These are phyloP conservation scores for Lentinula sp. DNA, from an alignment of 768 basidiomycete genomes.

Conservation along the genomic window DNA sequence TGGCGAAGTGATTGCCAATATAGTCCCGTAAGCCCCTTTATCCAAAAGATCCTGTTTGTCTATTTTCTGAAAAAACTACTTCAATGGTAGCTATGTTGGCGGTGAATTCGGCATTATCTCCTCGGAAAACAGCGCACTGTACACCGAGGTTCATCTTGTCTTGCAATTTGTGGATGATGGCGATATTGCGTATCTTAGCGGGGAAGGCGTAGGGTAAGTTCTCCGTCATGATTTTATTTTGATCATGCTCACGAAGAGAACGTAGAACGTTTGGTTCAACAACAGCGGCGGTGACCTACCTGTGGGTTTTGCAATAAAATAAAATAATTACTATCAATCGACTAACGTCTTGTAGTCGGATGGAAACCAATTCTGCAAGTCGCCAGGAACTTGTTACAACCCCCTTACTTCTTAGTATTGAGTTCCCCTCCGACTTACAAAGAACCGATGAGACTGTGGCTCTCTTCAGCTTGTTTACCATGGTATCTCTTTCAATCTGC, in stretches of 20 bases:
- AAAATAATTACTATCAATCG: background rate
- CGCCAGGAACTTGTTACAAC: background rate
- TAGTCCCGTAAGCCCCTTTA: background rate
- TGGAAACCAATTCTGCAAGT: background rate
- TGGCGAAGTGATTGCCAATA: background rate
- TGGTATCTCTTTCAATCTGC: background rate
- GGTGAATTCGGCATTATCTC: constrained; percentile 1
- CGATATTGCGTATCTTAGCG: background rate
- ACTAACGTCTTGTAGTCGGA: background rate
- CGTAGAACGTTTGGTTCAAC: background rate
- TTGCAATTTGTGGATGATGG: background rate
- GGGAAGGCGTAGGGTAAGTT: background rate
- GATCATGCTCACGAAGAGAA: background rate
- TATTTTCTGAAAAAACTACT: too few relatives aligned
- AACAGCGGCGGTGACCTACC: constrained; percentile 1
- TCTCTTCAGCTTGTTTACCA: background rate
- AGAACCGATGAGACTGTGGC: background rate
- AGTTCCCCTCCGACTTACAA: background rate
- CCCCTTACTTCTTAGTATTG: background rate
- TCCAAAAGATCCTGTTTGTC: background rate
- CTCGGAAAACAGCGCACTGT: background rate
- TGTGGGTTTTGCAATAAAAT: background rate
- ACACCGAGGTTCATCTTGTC: background rate
- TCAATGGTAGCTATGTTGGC: background rate
- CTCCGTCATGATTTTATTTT: background rate